A percentile compares a stretch with the other conserved stretches of the same genome.
Conservation (phyloP, 345 rosid genomes). For the Raphanus sativus region DNA sequence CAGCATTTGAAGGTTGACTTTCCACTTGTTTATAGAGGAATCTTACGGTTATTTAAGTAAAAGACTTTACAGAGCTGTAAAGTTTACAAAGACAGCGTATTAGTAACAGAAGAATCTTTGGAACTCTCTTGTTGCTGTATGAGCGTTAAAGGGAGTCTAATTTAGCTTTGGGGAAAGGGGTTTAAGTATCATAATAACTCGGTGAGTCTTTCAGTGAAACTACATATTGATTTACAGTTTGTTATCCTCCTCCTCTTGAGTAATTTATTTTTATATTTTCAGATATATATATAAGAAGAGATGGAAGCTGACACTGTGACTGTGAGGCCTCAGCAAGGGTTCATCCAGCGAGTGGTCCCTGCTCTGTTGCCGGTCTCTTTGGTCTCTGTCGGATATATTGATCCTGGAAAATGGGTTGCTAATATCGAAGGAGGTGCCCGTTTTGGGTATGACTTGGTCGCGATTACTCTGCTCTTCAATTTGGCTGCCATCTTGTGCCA, state of each 20-base stretch:
- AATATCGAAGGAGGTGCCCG: conserved; percentile 90
- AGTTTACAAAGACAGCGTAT: not conserved
- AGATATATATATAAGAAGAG: conserved; percentile 34
- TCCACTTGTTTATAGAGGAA: conserved; percentile 24
- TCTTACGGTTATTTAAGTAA: conserved; percentile 11
- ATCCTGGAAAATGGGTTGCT: conserved; percentile 96
- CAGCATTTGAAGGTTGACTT: not conserved
- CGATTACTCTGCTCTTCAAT: conserved; percentile 66
- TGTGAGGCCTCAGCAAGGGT: conserved; percentile 43
- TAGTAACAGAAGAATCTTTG: conserved; percentile 18
- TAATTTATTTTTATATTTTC: not conserved
- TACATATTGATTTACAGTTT: conserved; percentile 29
- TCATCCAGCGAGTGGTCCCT: conserved; percentile 60
- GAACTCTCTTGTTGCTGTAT: not conserved
- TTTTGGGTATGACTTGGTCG: conserved; percentile 73
- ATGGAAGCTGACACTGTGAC: conserved; percentile 68
- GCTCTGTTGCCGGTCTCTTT: conserved; percentile 67
- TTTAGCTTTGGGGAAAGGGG: conserved; percentile 10
- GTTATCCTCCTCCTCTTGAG: not conserved
- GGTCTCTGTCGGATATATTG: conserved; percentile 80
- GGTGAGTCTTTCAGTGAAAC: conserved; percentile 23
- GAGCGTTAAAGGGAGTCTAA: conserved; percentile 21
- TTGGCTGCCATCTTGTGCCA: conserved; percentile 88
- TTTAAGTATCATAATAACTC: conserved; percentile 22
- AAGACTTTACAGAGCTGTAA: conserved; percentile 25